Evolutionary conservation across 257 asterid genomes (phyloP).

Genomic region (Nicotiana paniculata): DNA sequence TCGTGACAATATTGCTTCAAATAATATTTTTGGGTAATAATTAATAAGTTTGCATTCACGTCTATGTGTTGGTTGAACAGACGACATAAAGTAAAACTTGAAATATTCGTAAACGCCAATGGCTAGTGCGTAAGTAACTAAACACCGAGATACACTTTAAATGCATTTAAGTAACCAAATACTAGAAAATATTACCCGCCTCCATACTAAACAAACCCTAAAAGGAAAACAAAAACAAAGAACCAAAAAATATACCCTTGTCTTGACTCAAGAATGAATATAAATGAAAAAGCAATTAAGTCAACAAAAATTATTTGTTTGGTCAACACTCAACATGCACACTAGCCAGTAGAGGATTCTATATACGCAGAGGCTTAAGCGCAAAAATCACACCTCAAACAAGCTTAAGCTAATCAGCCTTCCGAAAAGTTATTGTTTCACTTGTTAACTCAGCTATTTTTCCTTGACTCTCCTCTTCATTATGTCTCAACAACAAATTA

Average conservation of each 20-base stretch:
- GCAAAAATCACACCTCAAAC: neutral
- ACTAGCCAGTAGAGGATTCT: neutral
- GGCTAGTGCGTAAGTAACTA: neutral
- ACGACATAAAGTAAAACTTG: no score
- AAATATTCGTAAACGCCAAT: neutral
- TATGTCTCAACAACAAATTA: neutral
- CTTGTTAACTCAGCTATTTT: neutral
- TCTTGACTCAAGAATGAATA: neutral
- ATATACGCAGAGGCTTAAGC: no score
- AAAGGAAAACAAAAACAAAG: no score
- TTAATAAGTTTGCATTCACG: neutral
- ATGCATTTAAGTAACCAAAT: no score
- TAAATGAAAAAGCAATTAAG: neutral
- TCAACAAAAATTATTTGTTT: no score
- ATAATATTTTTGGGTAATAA: no score
- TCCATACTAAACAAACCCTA: no score
- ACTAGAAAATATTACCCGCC: neutral
- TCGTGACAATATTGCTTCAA: no score
- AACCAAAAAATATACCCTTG: neutral
- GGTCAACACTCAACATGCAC: neutral
- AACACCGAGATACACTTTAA: no score
- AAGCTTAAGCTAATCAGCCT: neutral
- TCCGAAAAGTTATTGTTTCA: neutral
- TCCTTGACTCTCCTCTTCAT: neutral
- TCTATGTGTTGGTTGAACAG: neutral